Evolutionary conservation across 164 flowering plant genomes (phyloP).

Genomic region (Brasenia schreberi): DNA sequence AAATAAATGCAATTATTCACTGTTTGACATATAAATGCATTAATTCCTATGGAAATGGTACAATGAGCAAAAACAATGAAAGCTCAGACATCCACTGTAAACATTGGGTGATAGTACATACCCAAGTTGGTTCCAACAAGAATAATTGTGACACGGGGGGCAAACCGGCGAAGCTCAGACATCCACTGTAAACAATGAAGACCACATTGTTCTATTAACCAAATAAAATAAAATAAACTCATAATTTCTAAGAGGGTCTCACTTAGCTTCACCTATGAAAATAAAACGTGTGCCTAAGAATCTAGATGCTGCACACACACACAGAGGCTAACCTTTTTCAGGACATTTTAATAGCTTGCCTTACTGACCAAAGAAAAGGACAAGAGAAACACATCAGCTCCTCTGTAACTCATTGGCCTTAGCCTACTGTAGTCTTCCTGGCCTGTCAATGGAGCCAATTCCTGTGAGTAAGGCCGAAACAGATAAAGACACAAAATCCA

Average conservation of each 20-base stretch:
- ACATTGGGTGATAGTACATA: conserved; percentile 9
- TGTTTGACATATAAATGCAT: too few species aligned
- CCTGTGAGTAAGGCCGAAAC: background rate
- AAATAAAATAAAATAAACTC: background rate
- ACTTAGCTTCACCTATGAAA: too few species aligned
- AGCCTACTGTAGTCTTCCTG: conserved; percentile 98
- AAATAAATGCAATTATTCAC: too few species aligned
- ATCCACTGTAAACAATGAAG: conserved; percentile 58
- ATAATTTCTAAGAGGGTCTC: too few species aligned
- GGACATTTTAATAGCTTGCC: conserved; percentile 98
- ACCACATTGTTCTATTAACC: background rate
- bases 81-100: too few species aligned
- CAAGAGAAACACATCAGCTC: conserved; percentile 90
- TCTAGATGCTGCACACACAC: too few species aligned
- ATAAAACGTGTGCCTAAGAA: too few species aligned
- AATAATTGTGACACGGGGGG: conserved; percentile 89
- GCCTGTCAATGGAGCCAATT: conserved; percentile 30
- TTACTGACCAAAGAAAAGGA: conserved; percentile 92
- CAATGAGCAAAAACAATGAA: too few species aligned
- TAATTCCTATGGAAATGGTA: too few species aligned
- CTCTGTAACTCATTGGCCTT: conserved; percentile 97
- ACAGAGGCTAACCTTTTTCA: conserved; percentile 64
- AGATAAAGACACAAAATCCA: background rate
- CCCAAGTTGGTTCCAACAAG: conserved; percentile 97
- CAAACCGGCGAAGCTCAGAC: conserved; percentile 96